phyloP scores from a whole-genome alignment of 2,329 filamentous ascomycete genomes.

The Epichloe glyceriae region DNA sequence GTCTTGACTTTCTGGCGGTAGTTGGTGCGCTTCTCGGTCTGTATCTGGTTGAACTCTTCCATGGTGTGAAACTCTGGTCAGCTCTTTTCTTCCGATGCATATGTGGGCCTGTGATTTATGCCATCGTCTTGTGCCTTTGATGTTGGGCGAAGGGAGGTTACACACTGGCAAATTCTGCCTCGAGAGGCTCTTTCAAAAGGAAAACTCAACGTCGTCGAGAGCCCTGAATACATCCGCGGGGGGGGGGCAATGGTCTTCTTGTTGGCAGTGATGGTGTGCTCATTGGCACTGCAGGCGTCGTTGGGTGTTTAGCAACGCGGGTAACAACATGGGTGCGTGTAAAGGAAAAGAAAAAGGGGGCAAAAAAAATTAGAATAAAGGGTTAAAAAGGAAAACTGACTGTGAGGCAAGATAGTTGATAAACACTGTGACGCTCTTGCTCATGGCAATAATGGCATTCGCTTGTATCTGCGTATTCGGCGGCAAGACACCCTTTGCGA shows the following conservation, averaged over 20 bases:
- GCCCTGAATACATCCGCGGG: conserved; percentile 66
- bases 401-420: conserved; percentile 66
- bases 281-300: conserved; percentile 47
- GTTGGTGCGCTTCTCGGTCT: conserved; percentile 60
- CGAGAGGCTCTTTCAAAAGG: conserved; percentile 56
- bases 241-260: conserved; percentile 68
- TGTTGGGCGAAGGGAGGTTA: conserved; percentile 4
- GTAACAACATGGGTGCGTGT: no score
- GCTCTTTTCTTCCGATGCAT: no score
- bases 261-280: conserved; percentile 49
- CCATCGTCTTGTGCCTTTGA: no score
- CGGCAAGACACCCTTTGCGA: conserved; percentile 69
- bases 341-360: no score
- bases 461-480: conserved; percentile 74
- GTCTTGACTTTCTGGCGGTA: conserved; percentile 59
- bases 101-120: no score
- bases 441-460: conserved; percentile 67
- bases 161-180: conserved; percentile 65
- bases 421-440: conserved; percentile 72
- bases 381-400: conserved; percentile 31
- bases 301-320: neutral
- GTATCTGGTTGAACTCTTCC: conserved; percentile 57
- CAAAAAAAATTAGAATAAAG: no score
- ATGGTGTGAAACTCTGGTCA: no score
- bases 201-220: conserved; percentile 63